These are phyloP conservation scores for Gryganskiella cystojenkinii DNA, from an alignment of 192 early-diverging fungal genomes.

Conservation along the genomic window DNA sequence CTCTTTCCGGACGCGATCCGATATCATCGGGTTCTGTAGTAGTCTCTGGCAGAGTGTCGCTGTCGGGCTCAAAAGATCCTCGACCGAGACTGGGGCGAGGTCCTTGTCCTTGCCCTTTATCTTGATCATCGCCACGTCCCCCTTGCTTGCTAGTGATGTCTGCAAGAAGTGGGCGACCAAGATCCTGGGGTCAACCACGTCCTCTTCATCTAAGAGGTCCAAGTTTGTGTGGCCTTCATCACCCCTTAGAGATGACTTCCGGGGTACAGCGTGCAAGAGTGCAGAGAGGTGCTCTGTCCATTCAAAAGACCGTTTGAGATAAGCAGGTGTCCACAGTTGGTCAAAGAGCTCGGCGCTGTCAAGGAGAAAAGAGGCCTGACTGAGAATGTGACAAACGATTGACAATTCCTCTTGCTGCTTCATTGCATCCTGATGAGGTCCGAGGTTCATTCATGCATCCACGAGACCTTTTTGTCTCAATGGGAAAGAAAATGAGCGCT, in stretches of 20 bases:
- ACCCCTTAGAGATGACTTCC: too few species aligned
- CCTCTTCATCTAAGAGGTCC: too few species aligned
- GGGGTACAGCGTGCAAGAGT: neutral
- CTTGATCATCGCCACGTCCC: neutral
- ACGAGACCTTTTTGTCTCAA: too few species aligned
- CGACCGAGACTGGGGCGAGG: neutral
- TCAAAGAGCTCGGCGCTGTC: constrained; percentile 6
- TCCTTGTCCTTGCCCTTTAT: neutral
- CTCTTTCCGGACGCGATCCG: constrained; percentile 3
- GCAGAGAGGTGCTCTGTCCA: constrained; percentile 37
- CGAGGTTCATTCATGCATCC: constrained; percentile 27
- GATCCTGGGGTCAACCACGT: too few species aligned
- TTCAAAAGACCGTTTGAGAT: constrained; percentile 23
- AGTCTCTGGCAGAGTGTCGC: constrained; percentile 13
- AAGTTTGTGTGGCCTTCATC: too few species aligned
- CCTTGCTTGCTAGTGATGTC: neutral
- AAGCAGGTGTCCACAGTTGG: constrained; percentile 29
- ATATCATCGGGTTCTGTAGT: constrained; percentile 14
- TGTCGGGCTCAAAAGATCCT: constrained; percentile 20
- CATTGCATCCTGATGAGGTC: constrained; percentile 13
- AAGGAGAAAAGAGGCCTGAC: constrained; percentile 21
- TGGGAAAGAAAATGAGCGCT: too few species aligned
- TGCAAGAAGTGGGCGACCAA: too few species aligned
- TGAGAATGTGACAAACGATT: constrained; percentile 30
- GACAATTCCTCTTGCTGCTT: constrained; percentile 8